These are phyloP conservation scores for Mucor racemosus DNA, from an alignment of 371 early-diverging fungal genomes.

Conservation along the genomic window DNA sequence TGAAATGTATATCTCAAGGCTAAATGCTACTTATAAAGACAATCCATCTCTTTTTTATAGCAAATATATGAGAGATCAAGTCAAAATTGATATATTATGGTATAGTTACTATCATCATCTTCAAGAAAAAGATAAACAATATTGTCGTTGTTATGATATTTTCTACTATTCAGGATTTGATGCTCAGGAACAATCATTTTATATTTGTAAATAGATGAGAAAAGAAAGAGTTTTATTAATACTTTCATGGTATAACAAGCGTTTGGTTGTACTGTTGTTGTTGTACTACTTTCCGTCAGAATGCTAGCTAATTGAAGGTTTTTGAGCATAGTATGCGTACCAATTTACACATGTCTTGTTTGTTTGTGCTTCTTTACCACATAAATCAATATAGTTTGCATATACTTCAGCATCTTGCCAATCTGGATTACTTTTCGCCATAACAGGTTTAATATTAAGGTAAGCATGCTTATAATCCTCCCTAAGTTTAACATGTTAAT, in stretches of 20 bases:
- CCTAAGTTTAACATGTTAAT: conserved; percentile 11
- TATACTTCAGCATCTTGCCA: conserved; percentile 19
- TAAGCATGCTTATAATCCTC: conserved; percentile 28
- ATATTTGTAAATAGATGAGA: background rate
- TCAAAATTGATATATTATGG: too few relatives aligned
- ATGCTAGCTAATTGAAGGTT: background rate
- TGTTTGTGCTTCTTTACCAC: conserved; percentile 9
- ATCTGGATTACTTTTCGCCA: conserved; percentile 11
- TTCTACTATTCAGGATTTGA: conserved; percentile 49
- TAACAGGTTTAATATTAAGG: conserved; percentile 18
- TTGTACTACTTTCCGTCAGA: background rate
- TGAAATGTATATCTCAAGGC: too few relatives aligned
- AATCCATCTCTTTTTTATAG: too few relatives aligned
- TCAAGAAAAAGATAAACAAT: conserved; percentile 56
- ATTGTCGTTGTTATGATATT: conserved; percentile 44
- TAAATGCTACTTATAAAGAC: too few relatives aligned
- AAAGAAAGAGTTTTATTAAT: background rate
- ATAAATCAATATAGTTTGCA: conserved; percentile 3
- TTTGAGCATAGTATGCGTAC: conserved; percentile 19
- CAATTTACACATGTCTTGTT: conserved; percentile 16
- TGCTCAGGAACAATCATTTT: conserved; percentile 15
- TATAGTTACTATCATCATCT: conserved; percentile 43
- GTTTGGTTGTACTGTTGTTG: background rate
- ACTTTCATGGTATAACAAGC: too few relatives aligned
- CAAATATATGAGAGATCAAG: too few relatives aligned